phyloP scores from a whole-genome alignment of 257 asterid species.

The Capsicum pubescens region DNA sequence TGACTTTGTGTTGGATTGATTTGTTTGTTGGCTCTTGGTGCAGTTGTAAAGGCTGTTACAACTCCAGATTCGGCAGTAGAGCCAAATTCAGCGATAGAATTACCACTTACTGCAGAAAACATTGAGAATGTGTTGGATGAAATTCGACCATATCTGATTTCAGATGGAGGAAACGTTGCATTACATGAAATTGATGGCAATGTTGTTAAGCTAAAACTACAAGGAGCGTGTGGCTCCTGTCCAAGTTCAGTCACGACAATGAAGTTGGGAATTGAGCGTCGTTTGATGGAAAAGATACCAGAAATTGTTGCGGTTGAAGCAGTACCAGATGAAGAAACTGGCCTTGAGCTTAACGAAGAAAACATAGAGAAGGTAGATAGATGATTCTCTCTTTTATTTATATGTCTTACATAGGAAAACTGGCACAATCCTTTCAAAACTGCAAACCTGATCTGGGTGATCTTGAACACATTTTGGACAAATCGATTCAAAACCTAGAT shows the following conservation, averaged over 20 bases:
- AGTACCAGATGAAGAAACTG: constrained; percentile 93
- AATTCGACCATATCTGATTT: constrained; percentile 85
- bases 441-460: neutral
- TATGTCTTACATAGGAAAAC: neutral
- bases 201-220: constrained; percentile 81
- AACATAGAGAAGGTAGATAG: constrained; percentile 89
- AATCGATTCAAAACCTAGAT: neutral
- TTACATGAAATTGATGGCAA: constrained; percentile 94
- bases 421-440: neutral
- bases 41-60: constrained; percentile 76
- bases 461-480: neutral
- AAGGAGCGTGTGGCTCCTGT: constrained; percentile 99
- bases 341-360: constrained; percentile 90
- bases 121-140: constrained; percentile 93
- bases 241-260: constrained; percentile 85
- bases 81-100: constrained; percentile 65
- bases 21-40: constrained; percentile 32
- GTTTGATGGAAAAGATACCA: constrained; percentile 92
- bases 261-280: constrained; percentile 97
- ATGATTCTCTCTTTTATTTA: constrained; percentile 29
- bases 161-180: constrained; percentile 98
- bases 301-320: constrained; percentile 92
- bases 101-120: constrained; percentile 90
- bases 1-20: neutral
- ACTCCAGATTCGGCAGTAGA: constrained; percentile 64